These are phyloP conservation scores for Grosmannia serpens DNA, from an alignment of 2,329 filamentous ascomycete species.

Conservation along the genomic window DNA sequence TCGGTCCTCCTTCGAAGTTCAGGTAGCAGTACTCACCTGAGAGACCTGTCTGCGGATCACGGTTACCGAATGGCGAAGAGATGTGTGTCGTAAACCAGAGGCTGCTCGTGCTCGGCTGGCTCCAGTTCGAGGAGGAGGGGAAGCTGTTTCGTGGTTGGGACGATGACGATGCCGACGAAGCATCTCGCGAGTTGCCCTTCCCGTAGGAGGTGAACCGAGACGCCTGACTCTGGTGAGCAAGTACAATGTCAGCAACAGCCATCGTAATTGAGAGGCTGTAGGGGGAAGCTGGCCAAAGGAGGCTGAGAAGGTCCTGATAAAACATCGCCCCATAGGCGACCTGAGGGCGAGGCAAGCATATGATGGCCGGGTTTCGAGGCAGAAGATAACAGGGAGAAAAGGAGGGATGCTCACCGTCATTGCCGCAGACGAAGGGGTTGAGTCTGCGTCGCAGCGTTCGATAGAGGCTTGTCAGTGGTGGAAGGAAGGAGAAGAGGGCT, in stretches of 20 bases:
- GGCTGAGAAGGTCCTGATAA: background rate
- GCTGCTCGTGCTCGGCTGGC: slow-evolving; percentile 18
- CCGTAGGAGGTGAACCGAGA: slow-evolving; percentile 27
- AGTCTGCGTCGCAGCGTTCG: background rate
- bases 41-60: slow-evolving; percentile 28
- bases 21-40: slow-evolving; percentile 33
- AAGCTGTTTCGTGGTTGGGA: slow-evolving; percentile 25
- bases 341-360: background rate
- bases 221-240: slow-evolving; percentile 21
- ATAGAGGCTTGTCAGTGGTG: background rate
- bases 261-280: background rate
- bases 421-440: background rate
- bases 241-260: background rate
- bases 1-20: background rate
- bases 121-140: slow-evolving; percentile 22
- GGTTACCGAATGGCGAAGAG: slow-evolving; percentile 22
- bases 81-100: slow-evolving; percentile 40
- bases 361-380: background rate
- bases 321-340: background rate
- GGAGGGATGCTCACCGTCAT: background rate
- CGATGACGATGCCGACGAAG: slow-evolving; percentile 16
- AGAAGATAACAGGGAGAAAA: background rate
- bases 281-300: background rate
- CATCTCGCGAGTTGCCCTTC: slow-evolving; percentile 19
- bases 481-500: background rate